Base-by-base conservation (phyloP, 306 rosid species). In the Rosa lucieae region DNA sequence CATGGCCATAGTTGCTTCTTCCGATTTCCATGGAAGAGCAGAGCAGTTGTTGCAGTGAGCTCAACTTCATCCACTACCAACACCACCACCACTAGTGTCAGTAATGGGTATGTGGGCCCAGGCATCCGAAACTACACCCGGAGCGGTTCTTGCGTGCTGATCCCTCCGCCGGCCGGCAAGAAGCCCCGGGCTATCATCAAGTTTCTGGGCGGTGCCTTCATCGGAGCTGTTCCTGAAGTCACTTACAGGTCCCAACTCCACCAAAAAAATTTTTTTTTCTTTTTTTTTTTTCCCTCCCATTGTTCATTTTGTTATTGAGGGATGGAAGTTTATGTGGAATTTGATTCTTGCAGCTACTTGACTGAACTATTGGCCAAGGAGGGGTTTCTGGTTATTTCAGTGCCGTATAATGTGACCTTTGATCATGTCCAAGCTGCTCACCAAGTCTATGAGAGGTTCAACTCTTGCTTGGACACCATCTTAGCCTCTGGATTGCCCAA, bases 191-290 rank as follows among this genome's bases (percentile, higher is more conserved):
- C 99, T 35, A 86, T 95, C 79, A 80, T 95, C 92, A 87, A 95
- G 76, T 95, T 95, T 89, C 67, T 95, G 55, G 99, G 98, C 23
- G 99, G 99, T 72, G 99, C 97, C 46, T 93, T 95, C 83, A 81
- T 95, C 74, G 99, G 99, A 72, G 99, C 98, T 82, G 92, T 89
- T 77, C 99, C 98, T 68, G 93, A 95, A 87, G 87, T 91, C 79
- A 90, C 98, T 11, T 95, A 93, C 89, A 85, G 99, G 97, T 92
- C 43, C n/a, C 48, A 4, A 23, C 17, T 4, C 67, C 15, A 26
- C 77, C 56, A 67, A 1, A n/a, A 17, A n/a, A n/a, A n/a, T n/a
- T n/a, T 56, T 39, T 51, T 71, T 67, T 26, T 62, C 69, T 48
- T 75, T 21, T 10, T 69, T 70, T 48, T 67, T 18, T 6, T 3